Base-by-base conservation (phyloP, 1,139 yeast species). In the Pichia sp. region DNA sequence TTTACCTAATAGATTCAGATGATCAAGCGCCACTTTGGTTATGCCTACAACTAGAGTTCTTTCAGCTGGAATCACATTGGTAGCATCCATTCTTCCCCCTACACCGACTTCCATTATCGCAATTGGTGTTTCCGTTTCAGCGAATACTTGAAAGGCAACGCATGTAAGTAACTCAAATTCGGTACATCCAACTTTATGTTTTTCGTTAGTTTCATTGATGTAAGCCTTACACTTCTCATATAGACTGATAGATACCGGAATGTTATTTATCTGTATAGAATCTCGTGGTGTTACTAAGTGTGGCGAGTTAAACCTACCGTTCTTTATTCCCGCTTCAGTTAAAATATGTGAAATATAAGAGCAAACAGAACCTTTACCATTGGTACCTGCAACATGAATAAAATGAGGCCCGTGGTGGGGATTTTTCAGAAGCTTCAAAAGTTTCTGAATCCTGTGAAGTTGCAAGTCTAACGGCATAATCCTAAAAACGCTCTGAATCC, bases 361-460 rank as follows among this genome's bases (percentile, higher is more conserved):
- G 41, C 93, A 75, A 0, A 87, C 85, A 0, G 95, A 85, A 0
- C 97, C 97, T 53, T 88, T 88, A 0, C 97, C 97, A 53, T 88
- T 88, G 5, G 96, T 88, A 0, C 97, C 97, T 0, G 96, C 95
- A 10, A 88, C 69, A 54, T 88, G 96, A 6, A 88, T 62, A 1
- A 87, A 74, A 44, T 74, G 72, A 55, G 94, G 1, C 95, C 32
- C 29, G 14, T 35, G 27, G 19, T 41, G 45, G 5, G 48, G 48
- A 20, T 44, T 40, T 11, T 41, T 41, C 6, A 44, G 24, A 2
- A 41, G 31, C 6, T 22, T 27, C 14, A 44, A 35, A n/a, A 44
- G 35, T 12, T 31, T 36, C 9, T 32, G 31, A n/a, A 44, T 29
- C 22, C 48, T 35, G 24, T 37, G 35, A n/a, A 88, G 67, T 1